Conservation (phyloP, 2,329 filamentous ascomycete species). For the Conoideocrella luteorostrata region DNA sequence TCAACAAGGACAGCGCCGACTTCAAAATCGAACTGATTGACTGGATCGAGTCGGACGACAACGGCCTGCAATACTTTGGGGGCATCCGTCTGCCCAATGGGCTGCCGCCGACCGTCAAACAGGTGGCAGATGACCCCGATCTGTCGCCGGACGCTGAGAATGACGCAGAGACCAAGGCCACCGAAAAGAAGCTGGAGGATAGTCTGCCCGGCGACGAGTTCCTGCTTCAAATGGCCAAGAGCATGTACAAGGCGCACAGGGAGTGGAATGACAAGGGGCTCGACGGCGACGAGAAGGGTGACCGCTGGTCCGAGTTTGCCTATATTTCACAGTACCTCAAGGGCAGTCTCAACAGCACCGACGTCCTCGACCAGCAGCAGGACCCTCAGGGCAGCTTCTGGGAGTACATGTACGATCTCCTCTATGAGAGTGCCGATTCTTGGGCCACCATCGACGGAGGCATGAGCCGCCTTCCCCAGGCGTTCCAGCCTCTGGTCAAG, state of each 20-base stretch:
- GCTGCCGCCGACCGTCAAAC: conserved; percentile 43
- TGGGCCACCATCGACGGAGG: conserved; percentile 9
- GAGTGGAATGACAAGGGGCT: conserved; percentile 30
- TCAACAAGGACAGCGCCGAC: conserved; percentile 46
- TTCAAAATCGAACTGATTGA: conserved; percentile 54
- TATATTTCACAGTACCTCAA: conserved; percentile 56
- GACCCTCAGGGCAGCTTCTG: conserved; percentile 39
- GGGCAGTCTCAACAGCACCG: conserved; percentile 46
- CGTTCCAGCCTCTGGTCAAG: conserved; percentile 56
- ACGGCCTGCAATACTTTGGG: conserved; percentile 45
- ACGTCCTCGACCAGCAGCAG: conserved; percentile 26
- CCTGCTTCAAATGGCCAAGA: conserved; percentile 30
- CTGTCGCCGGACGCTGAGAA: conserved; percentile 22
- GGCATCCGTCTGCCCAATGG: conserved; percentile 43
- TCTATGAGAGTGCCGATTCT: conserved; percentile 19
- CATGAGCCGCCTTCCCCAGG: conserved; percentile 33
- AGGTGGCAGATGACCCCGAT: conserved; percentile 39
- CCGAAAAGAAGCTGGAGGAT: conserved; percentile 31
- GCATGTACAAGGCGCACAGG: conserved; percentile 39
- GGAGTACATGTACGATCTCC: conserved; percentile 26
- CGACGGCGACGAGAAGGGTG: conserved; percentile 41
- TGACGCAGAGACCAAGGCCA: conserved; percentile 23
- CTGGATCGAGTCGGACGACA: conserved; percentile 51
- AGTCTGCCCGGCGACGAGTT: conserved; percentile 30
- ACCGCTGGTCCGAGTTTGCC: conserved; percentile 58